These are phyloP conservation scores for Debaryomycetaceae sp. DNA, from an alignment of 1,139 yeast species.

Conservation along the genomic window DNA sequence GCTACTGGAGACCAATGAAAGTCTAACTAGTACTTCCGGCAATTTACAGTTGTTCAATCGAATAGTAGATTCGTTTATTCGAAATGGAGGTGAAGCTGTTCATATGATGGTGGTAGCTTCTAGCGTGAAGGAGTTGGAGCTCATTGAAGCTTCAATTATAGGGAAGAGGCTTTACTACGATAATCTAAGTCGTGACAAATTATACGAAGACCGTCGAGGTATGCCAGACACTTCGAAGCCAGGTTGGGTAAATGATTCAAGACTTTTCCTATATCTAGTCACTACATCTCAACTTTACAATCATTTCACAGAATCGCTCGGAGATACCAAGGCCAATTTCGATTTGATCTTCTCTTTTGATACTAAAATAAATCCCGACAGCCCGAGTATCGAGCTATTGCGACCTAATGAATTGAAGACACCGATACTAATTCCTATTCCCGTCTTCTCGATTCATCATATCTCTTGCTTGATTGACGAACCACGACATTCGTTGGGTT, in stretches of 20 bases:
- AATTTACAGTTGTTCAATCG: constrained; percentile 55
- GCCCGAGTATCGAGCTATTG: constrained; percentile 38
- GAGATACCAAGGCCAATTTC: constrained; percentile 22
- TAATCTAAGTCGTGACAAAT: constrained; percentile 58
- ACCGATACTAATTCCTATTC: constrained; percentile 39
- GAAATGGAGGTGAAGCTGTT: constrained; percentile 11
- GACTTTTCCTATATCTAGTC: constrained; percentile 27
- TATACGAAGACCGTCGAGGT: constrained; percentile 41
- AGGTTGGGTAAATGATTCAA: constrained; percentile 2
- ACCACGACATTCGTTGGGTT: constrained; percentile 18
- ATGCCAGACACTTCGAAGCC: constrained; percentile 7
- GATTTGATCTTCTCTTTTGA: constrained; percentile 61
- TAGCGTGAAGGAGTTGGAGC: constrained; percentile 63
- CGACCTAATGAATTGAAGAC: constrained; percentile 20
- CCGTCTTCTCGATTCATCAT: constrained; percentile 38
- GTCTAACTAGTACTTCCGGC: constrained; percentile 52
- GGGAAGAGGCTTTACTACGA: constrained; percentile 58
- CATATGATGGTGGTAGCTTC: constrained; percentile 56
- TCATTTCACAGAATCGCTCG: constrained; percentile 29
- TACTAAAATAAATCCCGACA: constrained; percentile 40
- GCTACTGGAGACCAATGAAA: constrained; percentile 59
- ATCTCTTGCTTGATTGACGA: constrained; percentile 22
- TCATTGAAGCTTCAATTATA: constrained; percentile 62
- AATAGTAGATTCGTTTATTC: constrained; percentile 36
- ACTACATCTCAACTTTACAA: constrained; percentile 41